phyloP scores from a whole-genome alignment of 2,329 filamentous ascomycete genomes.

The Colletotrichum musae region DNA sequence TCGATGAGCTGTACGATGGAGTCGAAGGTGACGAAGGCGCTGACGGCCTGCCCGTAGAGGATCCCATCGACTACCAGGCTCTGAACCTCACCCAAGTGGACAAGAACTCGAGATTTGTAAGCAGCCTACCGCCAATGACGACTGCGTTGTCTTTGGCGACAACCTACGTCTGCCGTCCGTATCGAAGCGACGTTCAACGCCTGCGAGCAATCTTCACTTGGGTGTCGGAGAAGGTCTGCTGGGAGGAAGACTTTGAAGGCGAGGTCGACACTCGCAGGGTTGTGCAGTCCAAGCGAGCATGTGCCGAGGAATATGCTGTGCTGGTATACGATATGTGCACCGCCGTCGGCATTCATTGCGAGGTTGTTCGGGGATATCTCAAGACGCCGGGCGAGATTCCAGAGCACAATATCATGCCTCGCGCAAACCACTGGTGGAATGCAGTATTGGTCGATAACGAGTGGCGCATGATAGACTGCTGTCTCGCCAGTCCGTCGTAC shows the following conservation, averaged over 20 bases:
- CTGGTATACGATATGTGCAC: conserved; percentile 94
- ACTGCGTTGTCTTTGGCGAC: conserved; percentile 88
- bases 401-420: conserved; percentile 86
- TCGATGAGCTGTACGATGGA: conserved; percentile 88
- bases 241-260: conserved; percentile 96
- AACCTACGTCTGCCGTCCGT: conserved; percentile 92
- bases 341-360: conserved; percentile 88
- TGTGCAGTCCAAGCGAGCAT: conserved; percentile 86
- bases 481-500: conserved; percentile 91
- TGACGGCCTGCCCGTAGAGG: conserved; percentile 85
- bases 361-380: conserved; percentile 90
- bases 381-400: conserved; percentile 89
- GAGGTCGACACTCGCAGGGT: conserved; percentile 86
- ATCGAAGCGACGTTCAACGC: conserved; percentile 93
- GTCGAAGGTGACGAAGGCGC: conserved; percentile 92
- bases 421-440: conserved; percentile 98
- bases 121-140: conserved; percentile 84
- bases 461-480: conserved; percentile 97
- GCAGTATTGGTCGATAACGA: conserved; percentile 92
- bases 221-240: conserved; percentile 94
- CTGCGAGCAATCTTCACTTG: conserved; percentile 96
- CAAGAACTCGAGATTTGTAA: conserved; percentile 94
- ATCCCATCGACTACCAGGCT: conserved; percentile 84
- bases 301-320: conserved; percentile 89
- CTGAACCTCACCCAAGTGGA: conserved; percentile 91